Base-by-base conservation (phyloP, 169 alveolate species). In the Plasmodium adleri region DNA sequence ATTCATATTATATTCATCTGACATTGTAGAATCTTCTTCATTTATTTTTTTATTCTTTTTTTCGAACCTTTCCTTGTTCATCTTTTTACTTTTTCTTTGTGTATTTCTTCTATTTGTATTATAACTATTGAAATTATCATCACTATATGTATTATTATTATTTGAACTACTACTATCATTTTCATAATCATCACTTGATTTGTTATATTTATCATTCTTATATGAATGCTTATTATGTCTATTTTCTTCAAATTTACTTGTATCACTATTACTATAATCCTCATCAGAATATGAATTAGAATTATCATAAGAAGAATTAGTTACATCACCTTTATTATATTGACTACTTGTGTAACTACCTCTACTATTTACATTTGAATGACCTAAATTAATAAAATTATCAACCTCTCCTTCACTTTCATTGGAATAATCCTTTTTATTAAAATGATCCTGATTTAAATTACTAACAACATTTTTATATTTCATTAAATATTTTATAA, bases 401-500 rank as follows among this genome's bases (percentile, higher is more conserved):
- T 73, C 54, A 7, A 22, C 15, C n/a, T 73, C 72, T n/a, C 59
- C 74, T 50, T 78, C 89, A 50, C 71, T 39, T 12, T 78, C 78
- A 20, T 32, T 43, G 45, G 78, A 64, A 56, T 52, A 52, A 8
- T 64, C 89, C 20, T 28, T 63, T n/a, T 43, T 50, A 43, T 64
- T 62, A 56, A 76, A 64, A 52, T 76, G 78, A 20, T 64, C 70
- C 47, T 76, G 72, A 15, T 75, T 47, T 49, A 78, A 67, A 15
- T 78, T 78, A 50, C 89, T 58, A 52, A 78, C 71, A 3, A 50
- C 76, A 28, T 32, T 64, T 66, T 66, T 78, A 52, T 78, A 78
- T 52, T 78, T 78, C 15, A 50, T 78, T 73, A 78, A 66, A 66
- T 78, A 78, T 78, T 78, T 78, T 0, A 59, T 70, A 47, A 78